Evolutionary conservation across 306 rosid genomes (phyloP).

Genomic region (Sesbania bispinosa): DNA sequence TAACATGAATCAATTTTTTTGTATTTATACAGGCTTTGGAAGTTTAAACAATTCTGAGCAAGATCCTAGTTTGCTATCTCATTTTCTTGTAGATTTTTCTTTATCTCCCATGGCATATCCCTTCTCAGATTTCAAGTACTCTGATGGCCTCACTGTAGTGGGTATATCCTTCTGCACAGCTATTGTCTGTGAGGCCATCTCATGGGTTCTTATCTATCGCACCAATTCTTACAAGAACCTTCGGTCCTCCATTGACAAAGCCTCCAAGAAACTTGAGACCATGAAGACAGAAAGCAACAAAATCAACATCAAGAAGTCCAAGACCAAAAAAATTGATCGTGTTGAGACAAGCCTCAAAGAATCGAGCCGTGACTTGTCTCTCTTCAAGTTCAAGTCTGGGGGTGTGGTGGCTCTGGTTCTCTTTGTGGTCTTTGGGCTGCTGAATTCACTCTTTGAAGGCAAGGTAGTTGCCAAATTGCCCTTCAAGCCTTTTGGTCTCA

Average conservation of each 20-base stretch:
- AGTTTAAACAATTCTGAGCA: constrained; percentile 16
- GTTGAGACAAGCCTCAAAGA: constrained; percentile 96
- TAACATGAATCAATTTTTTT: too few species aligned
- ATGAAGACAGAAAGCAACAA: constrained; percentile 80
- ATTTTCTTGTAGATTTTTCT: not conserved
- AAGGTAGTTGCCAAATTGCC: constrained; percentile 88
- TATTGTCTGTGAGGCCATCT: constrained; percentile 86
- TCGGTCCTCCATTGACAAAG: constrained; percentile 92
- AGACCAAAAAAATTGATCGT: constrained; percentile 95
- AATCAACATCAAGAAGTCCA: constrained; percentile 68
- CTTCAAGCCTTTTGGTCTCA: constrained; percentile 71
- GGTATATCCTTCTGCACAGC: too few species aligned
- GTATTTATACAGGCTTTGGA: constrained; percentile 22
- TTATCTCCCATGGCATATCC: constrained; percentile 40
- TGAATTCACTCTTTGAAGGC: constrained; percentile 91
- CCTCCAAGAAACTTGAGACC: constrained; percentile 96
- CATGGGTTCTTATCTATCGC: constrained; percentile 93
- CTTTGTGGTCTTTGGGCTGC: constrained; percentile 84
- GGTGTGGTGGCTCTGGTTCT: constrained; percentile 98
- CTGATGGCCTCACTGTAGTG: constrained; percentile 84
- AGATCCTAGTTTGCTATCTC: not conserved
- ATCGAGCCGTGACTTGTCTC: constrained; percentile 87
- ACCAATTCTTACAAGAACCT: constrained; percentile 95
- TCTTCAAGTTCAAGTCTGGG: constrained; percentile 96
- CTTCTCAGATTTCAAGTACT: constrained; percentile 65